Evolutionary conservation across 106 monocot species (phyloP), one percentile per base, ranked within the genome.

Genomic region (Gastrodia elata): DNA sequence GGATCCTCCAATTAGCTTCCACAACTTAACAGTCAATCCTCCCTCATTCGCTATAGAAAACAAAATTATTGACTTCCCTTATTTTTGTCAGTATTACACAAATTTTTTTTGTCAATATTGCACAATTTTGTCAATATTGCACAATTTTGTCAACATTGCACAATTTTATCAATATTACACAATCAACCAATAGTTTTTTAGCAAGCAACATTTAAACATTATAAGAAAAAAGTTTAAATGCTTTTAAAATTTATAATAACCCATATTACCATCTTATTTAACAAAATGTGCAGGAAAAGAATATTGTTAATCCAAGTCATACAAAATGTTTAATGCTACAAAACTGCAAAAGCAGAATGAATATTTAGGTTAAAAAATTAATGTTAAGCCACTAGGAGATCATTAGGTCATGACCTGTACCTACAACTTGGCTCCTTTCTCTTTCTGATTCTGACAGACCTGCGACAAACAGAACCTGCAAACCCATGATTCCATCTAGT

Each of bases 361-460:
- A 6, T 35, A 13, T 39, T 22, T 3, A 4, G 24, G 22, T 24
- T 8, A 37, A 11, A 69, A 39, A 39, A 25, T 69, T 40, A 67
- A 40, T 24, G 25, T 22, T 22, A 69, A 40, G 22, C 5, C 24
- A 69, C 22, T 39, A 38, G 6, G 68, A 18, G 36, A 39, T 18
- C 28, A 41, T 15, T 61, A 32, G 26, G 32, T 61, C 61, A 59
- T 26, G n/a, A 42, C 15, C 36, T 34, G 30, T 75, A 79, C 83
- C 75, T 75, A 40, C 58, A 55, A 37, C 36, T 78, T 37, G 25
- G 22, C 0, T 4, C 38, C 28, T 73, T 76, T 36, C 25, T 73
- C 52, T 80, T 79, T 73, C 75, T 81, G 10, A 48, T 40, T 76
- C 34, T 70, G 34, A 42, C 30, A 72, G 37, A 38, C 71, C 73